Evolutionary conservation across 306 rosid genomes (phyloP).

Genomic region (Erythrophleum fordii): DNA sequence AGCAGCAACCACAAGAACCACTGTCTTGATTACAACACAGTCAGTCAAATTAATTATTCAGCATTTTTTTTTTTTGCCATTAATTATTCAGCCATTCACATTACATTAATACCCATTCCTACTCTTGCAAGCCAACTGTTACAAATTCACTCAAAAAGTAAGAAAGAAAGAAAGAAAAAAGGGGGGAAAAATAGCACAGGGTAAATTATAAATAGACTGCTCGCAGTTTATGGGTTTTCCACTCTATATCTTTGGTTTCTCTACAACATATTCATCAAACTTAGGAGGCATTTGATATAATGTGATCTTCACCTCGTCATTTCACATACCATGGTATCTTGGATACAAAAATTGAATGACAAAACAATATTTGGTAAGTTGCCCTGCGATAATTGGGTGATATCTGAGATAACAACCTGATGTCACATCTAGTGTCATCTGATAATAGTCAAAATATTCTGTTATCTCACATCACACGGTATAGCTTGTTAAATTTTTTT

Average conservation of each 20-base stretch:
- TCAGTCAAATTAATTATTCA: slow-evolving; percentile 12
- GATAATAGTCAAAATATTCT: not conserved
- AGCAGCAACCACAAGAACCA: slow-evolving; percentile 24
- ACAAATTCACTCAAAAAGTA: not conserved
- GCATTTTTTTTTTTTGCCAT: too few species aligned
- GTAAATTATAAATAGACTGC: not conserved
- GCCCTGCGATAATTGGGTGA: not conserved
- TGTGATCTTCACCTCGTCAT: not conserved
- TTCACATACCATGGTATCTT: not conserved
- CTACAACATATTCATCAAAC: not conserved
- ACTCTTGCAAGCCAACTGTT: slow-evolving; percentile 6
- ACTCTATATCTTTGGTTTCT: not conserved
- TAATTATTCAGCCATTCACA: slow-evolving; percentile 4
- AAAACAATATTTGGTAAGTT: too few species aligned
- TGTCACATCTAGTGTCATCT: not conserved
- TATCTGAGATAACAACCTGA: not conserved
- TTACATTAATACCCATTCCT: slow-evolving; percentile 14
- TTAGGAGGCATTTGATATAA: not conserved
- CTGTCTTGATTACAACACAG: not conserved
- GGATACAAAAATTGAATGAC: not conserved
- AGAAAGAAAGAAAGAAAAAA: too few species aligned
- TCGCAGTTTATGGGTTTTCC: not conserved
- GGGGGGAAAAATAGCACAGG: not conserved
- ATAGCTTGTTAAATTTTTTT: not conserved
- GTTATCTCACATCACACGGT: not conserved